These are phyloP conservation scores for Przewalskia tangutica DNA, from an alignment of 257 asterid species.

Conservation along the genomic window DNA sequence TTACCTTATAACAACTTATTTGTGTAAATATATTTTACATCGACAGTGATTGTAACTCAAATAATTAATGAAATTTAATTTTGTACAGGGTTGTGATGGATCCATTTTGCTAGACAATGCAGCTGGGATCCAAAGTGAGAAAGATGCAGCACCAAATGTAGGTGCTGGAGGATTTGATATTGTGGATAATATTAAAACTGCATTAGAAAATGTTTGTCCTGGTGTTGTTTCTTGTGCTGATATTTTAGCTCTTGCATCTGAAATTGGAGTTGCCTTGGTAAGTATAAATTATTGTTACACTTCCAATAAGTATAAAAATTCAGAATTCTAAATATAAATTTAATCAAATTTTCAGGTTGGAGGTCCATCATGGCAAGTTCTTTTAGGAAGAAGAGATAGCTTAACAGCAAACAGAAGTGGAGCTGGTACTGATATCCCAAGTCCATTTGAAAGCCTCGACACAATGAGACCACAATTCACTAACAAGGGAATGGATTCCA, in stretches of 20 bases:
- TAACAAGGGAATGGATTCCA: conserved; percentile 12
- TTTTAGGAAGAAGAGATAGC: conserved; percentile 26
- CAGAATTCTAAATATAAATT: neutral
- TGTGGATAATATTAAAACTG: conserved; percentile 27
- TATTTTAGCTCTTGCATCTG: conserved; percentile 23
- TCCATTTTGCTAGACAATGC: conserved; percentile 26
- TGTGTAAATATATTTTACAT: no score
- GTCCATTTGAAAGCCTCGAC: conserved; percentile 9
- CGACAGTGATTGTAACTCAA: no score
- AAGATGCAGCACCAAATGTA: conserved; percentile 13
- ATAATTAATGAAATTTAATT: no score
- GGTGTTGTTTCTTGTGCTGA: conserved; percentile 36
- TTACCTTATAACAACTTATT: no score
- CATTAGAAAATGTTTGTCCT: conserved; percentile 24
- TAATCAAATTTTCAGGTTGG: conserved; percentile 3
- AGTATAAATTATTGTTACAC: no score
- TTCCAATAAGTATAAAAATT: no score
- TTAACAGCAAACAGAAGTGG: conserved; percentile 19
- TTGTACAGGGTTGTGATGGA: conserved; percentile 32
- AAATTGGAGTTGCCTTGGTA: conserved; percentile 23
- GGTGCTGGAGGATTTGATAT: conserved; percentile 15
- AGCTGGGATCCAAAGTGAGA: conserved; percentile 22
- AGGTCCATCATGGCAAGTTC: conserved; percentile 26
- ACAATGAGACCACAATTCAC: conserved; percentile 8
- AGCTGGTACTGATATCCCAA: conserved; percentile 13